Evolutionary conservation across 2,329 filamentous ascomycete genomes (phyloP).

Genomic region (Cladorrhinum sp.): DNA sequence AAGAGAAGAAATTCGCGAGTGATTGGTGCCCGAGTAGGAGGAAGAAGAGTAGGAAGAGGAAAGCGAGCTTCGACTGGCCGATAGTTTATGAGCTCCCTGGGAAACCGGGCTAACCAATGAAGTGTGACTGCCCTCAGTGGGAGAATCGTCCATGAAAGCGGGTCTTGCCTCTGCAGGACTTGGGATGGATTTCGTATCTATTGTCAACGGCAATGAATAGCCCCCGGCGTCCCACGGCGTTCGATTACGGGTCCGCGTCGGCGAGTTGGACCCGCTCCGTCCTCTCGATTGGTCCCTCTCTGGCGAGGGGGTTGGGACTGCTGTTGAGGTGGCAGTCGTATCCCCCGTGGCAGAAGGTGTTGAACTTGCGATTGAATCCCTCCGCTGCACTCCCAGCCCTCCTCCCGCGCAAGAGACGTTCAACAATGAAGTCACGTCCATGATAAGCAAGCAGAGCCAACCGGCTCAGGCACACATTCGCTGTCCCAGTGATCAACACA

Average conservation of each 20-base stretch:
- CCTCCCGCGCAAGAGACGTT: slow-evolving; percentile 33
- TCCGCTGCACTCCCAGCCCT: slow-evolving; percentile 10
- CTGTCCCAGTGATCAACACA: neutral
- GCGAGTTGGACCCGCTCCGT: slow-evolving; percentile 31
- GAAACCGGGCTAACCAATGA: slow-evolving; percentile 21
- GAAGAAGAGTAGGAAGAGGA: slow-evolving; percentile 48
- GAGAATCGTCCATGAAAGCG: slow-evolving; percentile 27
- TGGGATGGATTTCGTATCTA: slow-evolving; percentile 38
- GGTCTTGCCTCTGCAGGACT: slow-evolving; percentile 21
- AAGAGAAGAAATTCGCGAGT: slow-evolving; percentile 53
- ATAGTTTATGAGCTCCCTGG: slow-evolving; percentile 42
- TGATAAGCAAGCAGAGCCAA: slow-evolving; percentile 22
- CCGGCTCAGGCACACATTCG: neutral
- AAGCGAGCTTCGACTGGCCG: slow-evolving; percentile 52
- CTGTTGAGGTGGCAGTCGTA: slow-evolving; percentile 26
- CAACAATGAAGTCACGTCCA: slow-evolving; percentile 44
- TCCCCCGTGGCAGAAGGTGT: slow-evolving; percentile 28
- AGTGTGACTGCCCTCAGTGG: slow-evolving; percentile 31
- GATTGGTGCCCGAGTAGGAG: slow-evolving; percentile 38
- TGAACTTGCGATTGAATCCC: slow-evolving; percentile 25
- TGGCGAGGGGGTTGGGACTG: slow-evolving; percentile 35
- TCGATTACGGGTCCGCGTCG: slow-evolving; percentile 34
- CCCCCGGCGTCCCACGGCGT: slow-evolving; percentile 52
- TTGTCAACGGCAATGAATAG: slow-evolving; percentile 44
- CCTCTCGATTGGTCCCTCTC: slow-evolving; percentile 28